Evolutionary conservation across 2,329 filamentous ascomycete species (phyloP), one percentile per base, ranked within the genome.

Genomic region (Xylariaceae sp.): DNA sequence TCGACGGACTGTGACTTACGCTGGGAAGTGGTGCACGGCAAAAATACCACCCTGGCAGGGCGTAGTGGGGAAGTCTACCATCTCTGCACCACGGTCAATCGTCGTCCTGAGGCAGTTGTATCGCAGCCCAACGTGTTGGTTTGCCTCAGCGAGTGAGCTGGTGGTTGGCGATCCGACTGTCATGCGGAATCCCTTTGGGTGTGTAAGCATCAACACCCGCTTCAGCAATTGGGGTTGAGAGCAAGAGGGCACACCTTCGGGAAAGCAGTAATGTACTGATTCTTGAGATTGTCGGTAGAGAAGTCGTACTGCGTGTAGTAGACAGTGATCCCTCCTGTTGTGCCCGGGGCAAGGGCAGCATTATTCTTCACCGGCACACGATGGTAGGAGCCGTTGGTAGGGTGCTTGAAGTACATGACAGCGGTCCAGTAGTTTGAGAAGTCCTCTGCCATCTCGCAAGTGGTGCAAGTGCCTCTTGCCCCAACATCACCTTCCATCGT

Each of bases 231-330:
- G 17, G 28, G 28, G 14, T 14, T 28, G 7, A 5, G 22, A 28
- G 11, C 5, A 11, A 18, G 17, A 6, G 6, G 6, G 57, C 66
- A 52, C 51, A 71, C 69, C 1, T 72, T 69, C 42, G 66, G 70
- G 63, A 77, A 77, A 6, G 73, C 74, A 2, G 69, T 76, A 42
- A 76, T 73, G 57, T 72, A 71, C 42, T 68, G 62, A 56, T 65
- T 57, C 38, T 50, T 49, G 31, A 66, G 31, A 47, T 57, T 56
- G 31, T 68, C 60, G 10, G 53, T 57, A 28, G 33, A 46, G 52
- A 66, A 63, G 42, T 66, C 64, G 44, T 66, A 51, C 47, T 46
- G 65, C 39, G 63, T 67, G 47, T 67, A 67, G 58, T 66, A 67
- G 49, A 67, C 57, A 18, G 65, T 67, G 54, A 67, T 66, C 18